Percentiles rank a stretch among this genome's conserved stretches.
Evolutionary conservation across 257 asterid genomes (phyloP).

Genomic region (Nicotiana attenuata): DNA sequence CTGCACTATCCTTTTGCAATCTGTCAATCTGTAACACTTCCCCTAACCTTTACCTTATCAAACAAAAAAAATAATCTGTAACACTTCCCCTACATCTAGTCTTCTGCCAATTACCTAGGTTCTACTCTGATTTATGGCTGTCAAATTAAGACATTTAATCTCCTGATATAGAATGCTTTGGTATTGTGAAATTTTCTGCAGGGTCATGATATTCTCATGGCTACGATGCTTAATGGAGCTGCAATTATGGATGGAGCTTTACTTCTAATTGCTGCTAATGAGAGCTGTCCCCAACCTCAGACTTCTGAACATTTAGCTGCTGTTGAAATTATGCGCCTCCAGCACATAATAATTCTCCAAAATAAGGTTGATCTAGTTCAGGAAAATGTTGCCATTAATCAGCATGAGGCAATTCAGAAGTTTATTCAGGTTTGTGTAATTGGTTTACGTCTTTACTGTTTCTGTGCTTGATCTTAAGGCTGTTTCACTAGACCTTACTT

Average conservation of each 20-base stretch:
- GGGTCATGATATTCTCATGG: constrained; percentile 99
- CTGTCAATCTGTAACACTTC: background rate
- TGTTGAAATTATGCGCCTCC: constrained; percentile 91
- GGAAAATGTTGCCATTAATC: constrained; percentile 97
- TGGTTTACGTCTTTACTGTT: background rate
- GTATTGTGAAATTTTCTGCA: constrained; percentile 12
- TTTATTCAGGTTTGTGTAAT: constrained; percentile 64
- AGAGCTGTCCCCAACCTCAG: constrained; percentile 98
- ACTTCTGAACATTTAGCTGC: constrained; percentile 98
- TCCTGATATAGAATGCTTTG: background rate
- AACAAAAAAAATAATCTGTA: too few species aligned
- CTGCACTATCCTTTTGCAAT: background rate
- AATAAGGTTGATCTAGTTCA: constrained; percentile 97
- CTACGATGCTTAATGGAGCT: constrained; percentile 98
- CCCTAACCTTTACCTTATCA: too few species aligned
- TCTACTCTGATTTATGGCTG: background rate
- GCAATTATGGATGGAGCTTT: constrained; percentile 97
- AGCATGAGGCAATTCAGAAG: constrained; percentile 90
- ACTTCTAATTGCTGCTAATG: constrained; percentile 92
- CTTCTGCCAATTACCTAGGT: background rate
- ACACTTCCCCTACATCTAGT: background rate
- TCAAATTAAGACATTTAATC: background rate
- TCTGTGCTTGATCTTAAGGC: background rate
- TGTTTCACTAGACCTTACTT: background rate
- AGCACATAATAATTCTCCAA: constrained; percentile 88